Percentiles rank a stretch among this genome's conserved stretches.
Conservation (phyloP, 2,329 filamentous ascomycete species). For the Colletotrichum sp. region DNA sequence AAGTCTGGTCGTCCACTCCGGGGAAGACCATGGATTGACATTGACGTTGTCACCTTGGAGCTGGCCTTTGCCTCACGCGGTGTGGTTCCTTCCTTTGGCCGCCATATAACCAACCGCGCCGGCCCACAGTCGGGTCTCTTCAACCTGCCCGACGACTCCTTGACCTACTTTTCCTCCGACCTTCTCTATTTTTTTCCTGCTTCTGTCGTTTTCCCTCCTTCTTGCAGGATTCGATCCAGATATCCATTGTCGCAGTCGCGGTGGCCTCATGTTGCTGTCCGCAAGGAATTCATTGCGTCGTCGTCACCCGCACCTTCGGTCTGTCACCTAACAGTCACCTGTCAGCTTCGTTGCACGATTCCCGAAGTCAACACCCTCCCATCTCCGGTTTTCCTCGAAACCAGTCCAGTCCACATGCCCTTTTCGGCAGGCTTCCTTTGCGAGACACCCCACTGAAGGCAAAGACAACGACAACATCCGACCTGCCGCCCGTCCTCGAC, state of each 20-base stretch:
- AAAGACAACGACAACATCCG: background rate
- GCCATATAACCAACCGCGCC: background rate
- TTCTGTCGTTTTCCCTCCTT: background rate
- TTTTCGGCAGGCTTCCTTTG: background rate
- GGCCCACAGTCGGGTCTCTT: background rate
- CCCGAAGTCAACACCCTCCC: background rate
- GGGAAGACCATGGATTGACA: conserved; percentile 11
- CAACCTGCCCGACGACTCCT: background rate
- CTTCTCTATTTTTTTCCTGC: background rate
- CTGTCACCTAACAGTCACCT: conserved; percentile 1
- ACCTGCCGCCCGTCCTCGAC: background rate
- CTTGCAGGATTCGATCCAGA: background rate
- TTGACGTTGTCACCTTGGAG: background rate
- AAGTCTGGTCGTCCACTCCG: background rate
- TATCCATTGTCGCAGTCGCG: background rate
- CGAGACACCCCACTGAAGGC: background rate
- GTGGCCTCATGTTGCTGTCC: conserved; percentile 6
- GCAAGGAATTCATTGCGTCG: background rate
- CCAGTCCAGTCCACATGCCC: background rate
- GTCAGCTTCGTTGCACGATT: background rate
- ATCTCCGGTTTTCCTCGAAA: background rate
- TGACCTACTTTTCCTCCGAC: background rate
- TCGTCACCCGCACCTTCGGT: background rate
- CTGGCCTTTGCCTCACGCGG: background rate
- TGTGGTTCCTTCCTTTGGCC: background rate